Evolutionary conservation across 1,139 yeast species (phyloP), one percentile per base, ranked within the genome.

Genomic region (Pichia sp.): DNA sequence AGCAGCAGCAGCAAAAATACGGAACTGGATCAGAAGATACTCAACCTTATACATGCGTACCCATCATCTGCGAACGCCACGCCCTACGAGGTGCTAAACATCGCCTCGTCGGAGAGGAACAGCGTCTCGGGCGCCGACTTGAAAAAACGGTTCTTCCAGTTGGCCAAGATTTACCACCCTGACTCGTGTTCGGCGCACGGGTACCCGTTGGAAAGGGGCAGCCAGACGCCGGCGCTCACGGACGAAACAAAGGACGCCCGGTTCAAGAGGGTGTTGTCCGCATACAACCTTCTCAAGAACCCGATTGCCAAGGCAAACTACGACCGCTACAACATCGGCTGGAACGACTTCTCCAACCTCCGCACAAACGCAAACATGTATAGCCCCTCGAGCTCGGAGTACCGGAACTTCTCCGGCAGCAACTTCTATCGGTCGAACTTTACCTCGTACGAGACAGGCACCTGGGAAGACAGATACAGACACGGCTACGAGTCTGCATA

Each of bases 111-210:
- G 60, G 73, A 78, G 62, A 63, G 67, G 53, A 69, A 71, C 50
- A 30, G 36, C 11, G 15, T 53, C 13, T 15, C 40, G 4, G 16
- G 34, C 4, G 29, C 23, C 5, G 62, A 69, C 29, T 67, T 92
- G 55, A 85, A 85, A 65, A 61, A 69, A 40, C 74, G 74, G 45
- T 92, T 87, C 67, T 77, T 79, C 62, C 76, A 79, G 54, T 78
- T 84, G 54, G 93, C 95, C 16, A 90, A 88, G 68, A 67, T 84
- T 6, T 92, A 93, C 65, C 98, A 93, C 65, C 98, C 99, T 0
- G 99, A 93, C 70, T 72, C 85, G 5, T 61, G 61, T 43, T 45
- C 58, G 10, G 60, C 59, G 42, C 57, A 61, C 50, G 64, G 63
- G 15, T 49, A 51, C 19, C 49, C 57, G 29, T 49, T 65, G 43